These are phyloP conservation scores for Colletotrichum lini DNA, from an alignment of 2,329 filamentous ascomycete species.

Conservation along the genomic window DNA sequence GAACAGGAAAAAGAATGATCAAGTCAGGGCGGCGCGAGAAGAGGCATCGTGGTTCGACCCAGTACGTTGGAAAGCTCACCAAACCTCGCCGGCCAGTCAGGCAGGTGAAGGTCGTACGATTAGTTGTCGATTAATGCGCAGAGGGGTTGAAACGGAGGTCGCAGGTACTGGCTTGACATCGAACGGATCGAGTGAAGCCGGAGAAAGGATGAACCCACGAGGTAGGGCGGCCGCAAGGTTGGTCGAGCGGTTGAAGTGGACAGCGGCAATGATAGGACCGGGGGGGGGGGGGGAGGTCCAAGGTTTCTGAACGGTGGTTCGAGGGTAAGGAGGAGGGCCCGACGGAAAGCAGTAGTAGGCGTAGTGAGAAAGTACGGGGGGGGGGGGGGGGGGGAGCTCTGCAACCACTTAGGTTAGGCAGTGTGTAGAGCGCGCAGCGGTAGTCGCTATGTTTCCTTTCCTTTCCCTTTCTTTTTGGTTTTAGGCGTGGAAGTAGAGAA, in stretches of 20 bases:
- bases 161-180: conserved; percentile 40
- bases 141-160: conserved; percentile 36
- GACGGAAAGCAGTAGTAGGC: conserved; percentile 5
- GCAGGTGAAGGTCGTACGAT: conserved; percentile 23
- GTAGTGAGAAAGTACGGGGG: background rate
- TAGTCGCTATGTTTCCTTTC: background rate
- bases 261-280: conserved; percentile 40
- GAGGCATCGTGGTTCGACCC: conserved; percentile 38
- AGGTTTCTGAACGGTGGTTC: conserved; percentile 27
- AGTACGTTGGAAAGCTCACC: conserved; percentile 29
- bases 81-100: conserved; percentile 30
- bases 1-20: conserved; percentile 9
- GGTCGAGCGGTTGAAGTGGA: conserved; percentile 12
- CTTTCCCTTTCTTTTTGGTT: background rate
- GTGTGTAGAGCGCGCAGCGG: background rate
- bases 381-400: no score
- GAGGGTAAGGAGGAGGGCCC: conserved; percentile 33
- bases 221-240: conserved; percentile 27
- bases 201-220: conserved; percentile 42
- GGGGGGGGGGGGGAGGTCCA: conserved; percentile 17
- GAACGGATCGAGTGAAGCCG: conserved; percentile 39
- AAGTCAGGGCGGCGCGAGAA: conserved; percentile 38
- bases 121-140: conserved; percentile 38
- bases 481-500: conserved; percentile 7
- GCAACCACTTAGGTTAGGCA: no score